Conservation (phyloP, 2,329 filamentous ascomycete species). For the Fusarium citri region DNA sequence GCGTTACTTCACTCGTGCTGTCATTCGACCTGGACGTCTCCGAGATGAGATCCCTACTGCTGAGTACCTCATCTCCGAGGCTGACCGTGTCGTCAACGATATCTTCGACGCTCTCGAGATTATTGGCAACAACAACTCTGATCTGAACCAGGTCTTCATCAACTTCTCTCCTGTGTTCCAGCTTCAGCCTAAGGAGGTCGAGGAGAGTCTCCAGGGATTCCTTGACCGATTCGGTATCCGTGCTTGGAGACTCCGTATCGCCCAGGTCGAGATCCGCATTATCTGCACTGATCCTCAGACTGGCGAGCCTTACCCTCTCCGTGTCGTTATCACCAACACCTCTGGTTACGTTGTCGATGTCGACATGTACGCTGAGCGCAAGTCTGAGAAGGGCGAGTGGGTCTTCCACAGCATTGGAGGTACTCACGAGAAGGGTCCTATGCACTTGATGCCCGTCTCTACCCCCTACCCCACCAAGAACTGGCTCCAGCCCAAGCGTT, state of each 20-base stretch:
- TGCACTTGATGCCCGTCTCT: constrained; percentile 91
- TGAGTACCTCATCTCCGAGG: constrained; percentile 97
- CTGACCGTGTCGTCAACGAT: constrained; percentile 95
- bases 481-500: constrained; percentile 97
- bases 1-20: constrained; percentile 97
- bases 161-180: constrained; percentile 99
- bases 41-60: constrained; percentile 98
- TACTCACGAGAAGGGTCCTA: constrained; percentile 92
- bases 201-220: constrained; percentile 93
- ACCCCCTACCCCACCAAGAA: constrained; percentile 98
- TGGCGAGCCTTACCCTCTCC: constrained; percentile 87
- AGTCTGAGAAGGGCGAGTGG: constrained; percentile 98
- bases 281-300: constrained; percentile 92
- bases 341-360: constrained; percentile 98
- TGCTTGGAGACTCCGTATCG: constrained; percentile 95
- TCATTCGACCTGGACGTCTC: constrained; percentile 92
- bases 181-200: constrained; percentile 87
- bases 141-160: constrained; percentile 99
- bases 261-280: constrained; percentile 97
- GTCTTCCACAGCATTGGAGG: constrained; percentile 98
- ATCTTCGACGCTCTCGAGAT: constrained; percentile 98
- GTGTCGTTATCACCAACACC: constrained; percentile 97
- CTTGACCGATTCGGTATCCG: constrained; percentile 95
- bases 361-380: constrained; percentile 96
- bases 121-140: constrained; percentile 98